Evolutionary conservation across 2,329 filamentous ascomycete species (phyloP), one percentile per base, ranked within the genome.

Genomic region (Colletotrichum cordylinicola): DNA sequence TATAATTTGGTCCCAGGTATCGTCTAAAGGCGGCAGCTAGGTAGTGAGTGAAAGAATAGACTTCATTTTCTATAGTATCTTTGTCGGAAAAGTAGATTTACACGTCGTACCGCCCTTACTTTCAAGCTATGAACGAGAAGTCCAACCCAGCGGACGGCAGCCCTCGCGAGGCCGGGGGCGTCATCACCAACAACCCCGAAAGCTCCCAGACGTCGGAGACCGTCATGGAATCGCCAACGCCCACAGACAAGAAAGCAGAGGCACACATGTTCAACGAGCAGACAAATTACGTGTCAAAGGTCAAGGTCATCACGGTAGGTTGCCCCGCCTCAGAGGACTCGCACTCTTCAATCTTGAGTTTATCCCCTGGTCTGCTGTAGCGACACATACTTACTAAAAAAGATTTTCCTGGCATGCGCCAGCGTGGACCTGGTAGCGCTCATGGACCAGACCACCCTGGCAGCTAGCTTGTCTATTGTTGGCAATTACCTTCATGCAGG

Each of bases 361-460:
- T 7, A 13, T 12, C 7, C 37, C 31, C 4, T 55, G 3, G 43
- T 4, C 8, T 52, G 43, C n/a, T 21, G 0, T 52, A 10, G 43
- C n/a, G 43, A 52, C n/a, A 8, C 7, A 52, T 52, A 21, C 43
- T 52, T 1, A 52, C 43, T 13, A 52, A n/a, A 21, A 21, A 70
- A 91, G 89, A 90, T 91, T 76, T 91, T 91, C 77, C 82, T 91
- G 16, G 89, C 90, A 18, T 91, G 89, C 76, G 87, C 90, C 60
- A 90, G 85, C 27, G 88, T 91, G 70, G 90, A 91, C 67, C 81
- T 91, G 52, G 79, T 91, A 35, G 89, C 90, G 1, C 82, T 91
- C 67, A 90, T 91, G 84, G 90, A 91, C 79, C 90, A 91, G 80
- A 91, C 90, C 0, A 91, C 89, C 3, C 82, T 91, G 37, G 90